Conservation (phyloP, 306 rosid species). For the Fragaria vesca region DNA sequence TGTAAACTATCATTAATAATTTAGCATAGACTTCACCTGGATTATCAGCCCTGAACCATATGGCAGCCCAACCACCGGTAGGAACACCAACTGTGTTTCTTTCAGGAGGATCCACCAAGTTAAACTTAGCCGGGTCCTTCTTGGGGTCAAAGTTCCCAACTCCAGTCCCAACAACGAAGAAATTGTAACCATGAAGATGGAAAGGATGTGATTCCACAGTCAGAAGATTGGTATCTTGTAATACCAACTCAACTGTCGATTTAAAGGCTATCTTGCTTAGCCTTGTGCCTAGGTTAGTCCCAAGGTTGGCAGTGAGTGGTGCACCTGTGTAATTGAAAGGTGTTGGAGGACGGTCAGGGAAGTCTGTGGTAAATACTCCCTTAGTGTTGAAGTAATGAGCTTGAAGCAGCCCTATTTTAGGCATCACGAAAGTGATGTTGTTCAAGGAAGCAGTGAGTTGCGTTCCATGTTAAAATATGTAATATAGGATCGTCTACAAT, state of each 20-base stretch:
- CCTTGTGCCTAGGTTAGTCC: slow-evolving; percentile 28
- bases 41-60: slow-evolving; percentile 39
- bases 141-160: slow-evolving; percentile 32
- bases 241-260: slow-evolving; percentile 36
- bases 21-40: slow-evolving; percentile 17
- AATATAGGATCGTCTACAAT: too few species aligned
- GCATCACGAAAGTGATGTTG: slow-evolving; percentile 39
- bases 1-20: too few species aligned
- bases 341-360: slow-evolving; percentile 35
- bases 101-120: slow-evolving; percentile 34
- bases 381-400: slow-evolving; percentile 36
- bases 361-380: slow-evolving; percentile 35
- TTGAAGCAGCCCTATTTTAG: slow-evolving; percentile 34
- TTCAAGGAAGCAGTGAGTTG: slow-evolving; percentile 32
- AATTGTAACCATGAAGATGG: slow-evolving; percentile 41
- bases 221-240: slow-evolving; percentile 27
- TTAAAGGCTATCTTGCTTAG: slow-evolving; percentile 28
- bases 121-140: slow-evolving; percentile 25
- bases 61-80: slow-evolving; percentile 41
- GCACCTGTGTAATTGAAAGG: slow-evolving; percentile 38
- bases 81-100: slow-evolving; percentile 43
- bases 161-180: slow-evolving; percentile 30
- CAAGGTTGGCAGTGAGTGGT: slow-evolving; percentile 35
- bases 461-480: too few species aligned
- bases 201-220: slow-evolving; percentile 40